phyloP scores from a whole-genome alignment of 805 yeast species.

The Yarrowia osloensis region DNA sequence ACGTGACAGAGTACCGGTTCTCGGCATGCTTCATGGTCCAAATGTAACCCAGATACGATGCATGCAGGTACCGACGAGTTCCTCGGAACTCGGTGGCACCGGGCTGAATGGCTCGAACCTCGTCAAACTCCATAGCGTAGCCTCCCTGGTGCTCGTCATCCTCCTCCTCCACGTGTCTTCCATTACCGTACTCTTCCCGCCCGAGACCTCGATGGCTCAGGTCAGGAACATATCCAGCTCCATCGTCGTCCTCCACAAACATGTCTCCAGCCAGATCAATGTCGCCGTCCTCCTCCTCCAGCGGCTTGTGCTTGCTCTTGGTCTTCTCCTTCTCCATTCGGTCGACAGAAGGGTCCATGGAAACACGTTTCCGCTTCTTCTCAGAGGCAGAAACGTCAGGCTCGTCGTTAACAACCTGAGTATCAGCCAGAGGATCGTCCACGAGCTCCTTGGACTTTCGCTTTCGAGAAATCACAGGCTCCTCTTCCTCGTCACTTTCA shows the following conservation, averaged over 20 bases:
- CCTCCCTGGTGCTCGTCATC: neutral
- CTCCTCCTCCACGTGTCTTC: slow-evolving; percentile 30
- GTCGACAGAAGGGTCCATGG: neutral
- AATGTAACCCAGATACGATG: slow-evolving; percentile 78
- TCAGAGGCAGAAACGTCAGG: neutral
- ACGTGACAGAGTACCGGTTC: slow-evolving; percentile 70
- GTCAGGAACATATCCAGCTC: slow-evolving; percentile 48
- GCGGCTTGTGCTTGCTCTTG: neutral
- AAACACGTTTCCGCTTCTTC: neutral
- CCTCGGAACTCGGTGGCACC: slow-evolving; percentile 84
- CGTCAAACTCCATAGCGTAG: neutral
- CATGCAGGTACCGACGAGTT: slow-evolving; percentile 73
- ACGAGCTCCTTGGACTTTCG: neutral
- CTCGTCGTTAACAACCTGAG: slow-evolving; percentile 34
- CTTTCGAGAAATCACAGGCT: slow-evolving; percentile 31
- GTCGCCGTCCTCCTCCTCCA: slow-evolving; percentile 37
- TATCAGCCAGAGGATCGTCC: slow-evolving; percentile 4
- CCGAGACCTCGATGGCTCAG: slow-evolving; percentile 2
- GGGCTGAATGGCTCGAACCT: slow-evolving; percentile 64
- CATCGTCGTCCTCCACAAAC: slow-evolving; percentile 67
- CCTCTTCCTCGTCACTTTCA: neutral
- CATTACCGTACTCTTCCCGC: slow-evolving; percentile 17
- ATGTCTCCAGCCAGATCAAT: slow-evolving; percentile 43
- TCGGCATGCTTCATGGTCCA: slow-evolving; percentile 68
- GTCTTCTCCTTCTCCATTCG: neutral